Percentiles rank a stretch among this genome's conserved stretches.
Evolutionary conservation across 2,329 filamentous ascomycete species (phyloP).

Genomic region (Coniochaeta hoffmannii): DNA sequence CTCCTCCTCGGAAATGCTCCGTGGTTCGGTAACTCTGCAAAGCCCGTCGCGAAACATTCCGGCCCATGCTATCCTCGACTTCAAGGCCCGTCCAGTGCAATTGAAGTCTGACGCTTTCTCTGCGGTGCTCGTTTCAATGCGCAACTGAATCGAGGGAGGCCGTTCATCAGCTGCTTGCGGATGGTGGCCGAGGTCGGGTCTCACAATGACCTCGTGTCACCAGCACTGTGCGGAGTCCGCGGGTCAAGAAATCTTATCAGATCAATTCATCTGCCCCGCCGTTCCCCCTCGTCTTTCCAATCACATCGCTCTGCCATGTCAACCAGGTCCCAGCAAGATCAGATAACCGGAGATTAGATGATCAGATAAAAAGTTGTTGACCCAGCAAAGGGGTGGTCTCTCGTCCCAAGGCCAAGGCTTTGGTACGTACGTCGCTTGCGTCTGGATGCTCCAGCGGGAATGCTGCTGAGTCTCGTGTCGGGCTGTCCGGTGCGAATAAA

Average conservation of each 20-base stretch:
- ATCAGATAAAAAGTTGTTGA: constrained; percentile 1
- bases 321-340: not conserved
- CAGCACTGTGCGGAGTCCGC: not conserved
- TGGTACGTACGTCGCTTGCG: too few species aligned
- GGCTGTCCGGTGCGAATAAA: too few species aligned
- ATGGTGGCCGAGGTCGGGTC: not conserved
- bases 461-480: too few species aligned
- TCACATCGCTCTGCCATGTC: not conserved
- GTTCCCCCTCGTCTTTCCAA: not conserved
- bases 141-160: not conserved
- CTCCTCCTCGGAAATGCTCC: not conserved
- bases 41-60: not conserved
- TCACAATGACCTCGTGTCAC: not conserved
- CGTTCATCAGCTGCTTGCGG: not conserved
- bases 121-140: not conserved
- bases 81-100: not conserved
- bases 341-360: constrained; percentile 3
- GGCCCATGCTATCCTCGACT: not conserved
- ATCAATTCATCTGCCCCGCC: not conserved
- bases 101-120: not conserved
- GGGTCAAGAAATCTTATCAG: not conserved
- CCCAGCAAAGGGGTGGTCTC: not conserved
- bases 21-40: not conserved
- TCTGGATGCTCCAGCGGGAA: too few species aligned
- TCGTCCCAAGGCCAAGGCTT: not conserved